These are phyloP conservation scores for Trichosanthes cucumerina DNA, from an alignment of 306 rosid genomes.

Conservation along the genomic window DNA sequence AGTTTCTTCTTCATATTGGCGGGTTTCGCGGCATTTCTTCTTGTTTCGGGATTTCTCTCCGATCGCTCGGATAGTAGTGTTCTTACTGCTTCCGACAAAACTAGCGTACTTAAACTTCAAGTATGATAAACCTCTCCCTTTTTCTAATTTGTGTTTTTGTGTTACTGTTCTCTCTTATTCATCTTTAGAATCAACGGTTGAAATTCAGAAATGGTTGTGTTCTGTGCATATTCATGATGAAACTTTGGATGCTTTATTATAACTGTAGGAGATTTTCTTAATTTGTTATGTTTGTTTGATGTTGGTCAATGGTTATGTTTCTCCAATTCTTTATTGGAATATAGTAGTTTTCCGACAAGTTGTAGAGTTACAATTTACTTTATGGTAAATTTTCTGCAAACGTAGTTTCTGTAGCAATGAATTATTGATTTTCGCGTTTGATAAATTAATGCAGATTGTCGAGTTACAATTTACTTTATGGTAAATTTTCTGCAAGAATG, in stretches of 20 bases:
- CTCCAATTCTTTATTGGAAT: neutral
- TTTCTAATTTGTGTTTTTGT: neutral
- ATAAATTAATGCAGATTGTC: neutral
- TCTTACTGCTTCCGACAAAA: constrained; percentile 51
- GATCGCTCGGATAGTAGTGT: constrained; percentile 71
- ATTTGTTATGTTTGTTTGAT: neutral
- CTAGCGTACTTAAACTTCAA: constrained; percentile 74
- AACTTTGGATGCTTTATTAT: neutral
- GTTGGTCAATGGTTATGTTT: neutral
- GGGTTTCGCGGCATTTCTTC: constrained; percentile 62
- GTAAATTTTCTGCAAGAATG: neutral
- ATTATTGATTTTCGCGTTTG: neutral
- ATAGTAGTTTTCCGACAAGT: too few species aligned
- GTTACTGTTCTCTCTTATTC: neutral
- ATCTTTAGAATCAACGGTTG: neutral
- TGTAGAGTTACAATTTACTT: too few species aligned
- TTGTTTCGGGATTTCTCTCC: constrained; percentile 81
- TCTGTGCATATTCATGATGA: neutral
- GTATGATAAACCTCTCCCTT: constrained; percentile 12
- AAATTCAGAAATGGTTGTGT: neutral
- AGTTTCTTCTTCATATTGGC: constrained; percentile 55
- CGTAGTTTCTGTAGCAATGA: neutral
- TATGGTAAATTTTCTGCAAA: too few species aligned
- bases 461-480: neutral
- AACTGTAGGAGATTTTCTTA: neutral